Evolutionary conservation across 2,329 filamentous ascomycete species (phyloP), one percentile per base, ranked within the genome.

Genomic region (Penicillium sp.): DNA sequence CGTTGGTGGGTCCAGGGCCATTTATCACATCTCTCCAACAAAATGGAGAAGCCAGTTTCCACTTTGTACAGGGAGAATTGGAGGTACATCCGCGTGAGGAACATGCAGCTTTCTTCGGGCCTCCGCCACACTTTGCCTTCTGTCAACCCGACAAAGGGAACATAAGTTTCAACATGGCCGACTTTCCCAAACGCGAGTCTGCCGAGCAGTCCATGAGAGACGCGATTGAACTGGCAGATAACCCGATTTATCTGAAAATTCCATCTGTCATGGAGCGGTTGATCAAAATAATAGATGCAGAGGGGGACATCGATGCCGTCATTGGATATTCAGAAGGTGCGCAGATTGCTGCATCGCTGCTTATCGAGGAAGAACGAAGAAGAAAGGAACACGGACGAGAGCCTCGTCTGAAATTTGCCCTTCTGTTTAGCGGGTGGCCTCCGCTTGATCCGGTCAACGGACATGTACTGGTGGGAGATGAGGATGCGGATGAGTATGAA

Each of bases 271-370:
- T 65, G 34, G 51, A 58, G 26, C 55, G 51, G 18, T 43, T 65
- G 2, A 52, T 64, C 18, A 48, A 52, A 14, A 52, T 58, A 6
- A 34, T 68, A 16, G 59, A 67, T 11, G 45, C 26, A 10, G 59
- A 67, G 19, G n/a, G 24, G 2, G 62, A 64, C 0, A 62, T 67
- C 16, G 63, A 60, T 16, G 67, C 65, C 7, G 52, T 68, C 14
- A 60, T 69, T 16, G 67, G 65, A 4, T 68, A 62, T 40, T 65
- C 61, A 3, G 65, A 67, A 45, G 67, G 67, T 21, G 65, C 59
- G 5, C 53, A 58, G 14, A 56, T 67, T 9, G 66, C 61, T 1
- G 63, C 63, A 11, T 61, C 61, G 7, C 56, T 66, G 19, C 45
- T 68, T 10, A 49, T 66, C 2, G 64, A 68, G 29, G 64, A 67